A percentile compares a stretch with the other conserved stretches of the same genome.
Evolutionary conservation across 345 rosid species (phyloP).

Genomic region (Populus simonii): DNA sequence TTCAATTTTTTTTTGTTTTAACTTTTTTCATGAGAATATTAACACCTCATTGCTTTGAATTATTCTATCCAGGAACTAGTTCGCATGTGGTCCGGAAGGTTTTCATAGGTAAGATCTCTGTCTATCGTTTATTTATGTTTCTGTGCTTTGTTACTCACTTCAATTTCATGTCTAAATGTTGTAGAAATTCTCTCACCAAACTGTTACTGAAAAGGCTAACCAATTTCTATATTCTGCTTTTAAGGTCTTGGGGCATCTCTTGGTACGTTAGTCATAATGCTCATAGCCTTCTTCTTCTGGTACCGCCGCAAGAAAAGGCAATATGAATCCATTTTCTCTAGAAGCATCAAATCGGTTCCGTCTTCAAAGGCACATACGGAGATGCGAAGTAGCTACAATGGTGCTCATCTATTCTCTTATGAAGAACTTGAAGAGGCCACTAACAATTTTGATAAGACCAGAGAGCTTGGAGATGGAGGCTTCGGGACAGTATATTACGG

Average conservation of each 20-base stretch:
- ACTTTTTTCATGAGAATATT: background rate
- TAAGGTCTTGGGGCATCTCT: conserved; percentile 29
- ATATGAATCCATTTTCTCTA: conserved; percentile 29
- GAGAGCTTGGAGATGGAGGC: conserved; percentile 93
- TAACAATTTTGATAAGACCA: conserved; percentile 54
- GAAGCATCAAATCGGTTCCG: conserved; percentile 37
- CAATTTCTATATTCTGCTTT: background rate
- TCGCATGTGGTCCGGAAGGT: background rate
- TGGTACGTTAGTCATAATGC: conserved; percentile 18
- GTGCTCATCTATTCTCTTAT: conserved; percentile 57
- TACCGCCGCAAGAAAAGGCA: conserved; percentile 30
- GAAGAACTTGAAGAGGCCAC: conserved; percentile 71
- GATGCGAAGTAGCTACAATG: conserved; percentile 36
- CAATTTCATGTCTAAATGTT: background rate
- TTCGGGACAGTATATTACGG: conserved; percentile 87
- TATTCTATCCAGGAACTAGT: background rate
- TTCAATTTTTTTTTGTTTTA: background rate
- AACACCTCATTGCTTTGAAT: background rate
- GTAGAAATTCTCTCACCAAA: background rate
- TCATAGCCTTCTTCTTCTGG: conserved; percentile 12
- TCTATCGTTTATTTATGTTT: background rate
- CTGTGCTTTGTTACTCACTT: background rate
- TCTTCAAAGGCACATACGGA: conserved; percentile 47
- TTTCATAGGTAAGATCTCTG: conserved; percentile 6
- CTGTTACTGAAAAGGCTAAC: background rate